phyloP scores from a whole-genome alignment of 1,284 basidiomycete genomes.

The Bothia castanella region DNA sequence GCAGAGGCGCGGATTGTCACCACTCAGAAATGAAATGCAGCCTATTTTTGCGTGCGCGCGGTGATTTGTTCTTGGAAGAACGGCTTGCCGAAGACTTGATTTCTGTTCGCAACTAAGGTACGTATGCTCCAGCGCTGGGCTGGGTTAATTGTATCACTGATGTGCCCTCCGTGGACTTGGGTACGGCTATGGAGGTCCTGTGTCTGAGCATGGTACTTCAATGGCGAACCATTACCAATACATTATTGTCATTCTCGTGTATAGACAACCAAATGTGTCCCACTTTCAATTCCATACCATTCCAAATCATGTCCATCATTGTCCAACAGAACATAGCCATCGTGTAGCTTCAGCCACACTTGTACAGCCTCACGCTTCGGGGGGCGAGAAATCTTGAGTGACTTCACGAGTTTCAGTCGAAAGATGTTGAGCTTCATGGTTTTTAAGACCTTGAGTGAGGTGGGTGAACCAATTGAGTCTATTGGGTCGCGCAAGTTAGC shows the following conservation, averaged over 20 bases:
- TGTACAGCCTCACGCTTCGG: slow-evolving; percentile 29
- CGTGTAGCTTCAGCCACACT: slow-evolving; percentile 55
- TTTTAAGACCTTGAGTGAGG: slow-evolving; percentile 53
- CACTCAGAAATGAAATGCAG: slow-evolving; percentile 1
- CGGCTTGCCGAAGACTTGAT: not conserved
- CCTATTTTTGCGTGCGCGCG: slow-evolving; percentile 5
- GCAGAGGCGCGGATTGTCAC: slow-evolving; percentile 6
- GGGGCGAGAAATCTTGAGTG: slow-evolving; percentile 29
- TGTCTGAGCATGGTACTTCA: slow-evolving; percentile 5
- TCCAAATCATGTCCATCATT: slow-evolving; percentile 53
- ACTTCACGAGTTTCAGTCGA: slow-evolving; percentile 51
- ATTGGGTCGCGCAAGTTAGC: slow-evolving; percentile 3
- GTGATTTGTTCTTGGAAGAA: slow-evolving; percentile 4
- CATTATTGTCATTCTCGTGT: slow-evolving; percentile 15
- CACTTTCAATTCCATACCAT: slow-evolving; percentile 71
- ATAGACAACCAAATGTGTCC: slow-evolving; percentile 44
- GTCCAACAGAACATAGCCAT: slow-evolving; percentile 45
- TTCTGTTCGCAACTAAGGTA: slow-evolving; percentile 20
- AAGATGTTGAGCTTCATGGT: slow-evolving; percentile 61
- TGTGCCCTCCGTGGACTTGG: slow-evolving; percentile 3
- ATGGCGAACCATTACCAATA: slow-evolving; percentile 1
- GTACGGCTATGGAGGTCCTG: slow-evolving; percentile 14
- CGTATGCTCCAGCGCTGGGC: slow-evolving; percentile 4
- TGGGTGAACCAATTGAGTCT: slow-evolving; percentile 21
- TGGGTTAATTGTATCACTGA: slow-evolving; percentile 8